A percentile compares a stretch with the other conserved stretches of the same genome.
phyloP scores from a whole-genome alignment of 495 filamentous ascomycete genomes.

The Melanomma pulvis-pyrius region DNA sequence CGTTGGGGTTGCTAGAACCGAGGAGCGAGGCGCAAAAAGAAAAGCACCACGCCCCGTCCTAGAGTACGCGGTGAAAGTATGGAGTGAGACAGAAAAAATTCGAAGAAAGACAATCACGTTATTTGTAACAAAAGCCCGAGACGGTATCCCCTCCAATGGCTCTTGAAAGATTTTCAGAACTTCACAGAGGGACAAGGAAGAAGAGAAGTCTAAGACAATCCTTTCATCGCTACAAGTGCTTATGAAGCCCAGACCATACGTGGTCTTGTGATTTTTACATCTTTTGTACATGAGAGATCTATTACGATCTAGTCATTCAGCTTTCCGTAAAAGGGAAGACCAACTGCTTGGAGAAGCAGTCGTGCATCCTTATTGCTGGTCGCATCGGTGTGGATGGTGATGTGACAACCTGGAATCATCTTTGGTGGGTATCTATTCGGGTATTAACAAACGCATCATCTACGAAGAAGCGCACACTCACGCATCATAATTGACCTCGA shows the following conservation, averaged over 20 bases:
- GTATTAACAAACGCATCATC: slow-evolving; percentile 23
- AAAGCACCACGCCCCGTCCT: too few relatives aligned
- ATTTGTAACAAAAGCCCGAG: too few relatives aligned
- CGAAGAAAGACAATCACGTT: too few relatives aligned
- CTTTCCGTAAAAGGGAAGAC: slow-evolving; percentile 82
- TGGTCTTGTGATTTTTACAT: not conserved
- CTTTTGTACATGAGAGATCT: slow-evolving; percentile 16
- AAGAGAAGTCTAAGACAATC: too few relatives aligned
- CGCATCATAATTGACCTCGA: slow-evolving; percentile 88
- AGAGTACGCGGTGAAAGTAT: too few relatives aligned
- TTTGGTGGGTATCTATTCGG: slow-evolving; percentile 71
- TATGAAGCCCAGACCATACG: not conserved
- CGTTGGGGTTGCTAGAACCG: too few relatives aligned
- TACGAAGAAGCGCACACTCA: slow-evolving; percentile 56
- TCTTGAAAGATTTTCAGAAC: too few relatives aligned
- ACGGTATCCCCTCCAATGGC: too few relatives aligned
- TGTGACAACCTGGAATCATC: slow-evolving; percentile 90
- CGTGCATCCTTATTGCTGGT: slow-evolving; percentile 89
- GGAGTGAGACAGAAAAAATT: too few relatives aligned
- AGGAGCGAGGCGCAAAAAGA: too few relatives aligned
- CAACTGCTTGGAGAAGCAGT: slow-evolving; percentile 77
- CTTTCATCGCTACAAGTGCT: not conserved
- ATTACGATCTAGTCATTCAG: slow-evolving; percentile 21
- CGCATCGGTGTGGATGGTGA: slow-evolving; percentile 85
- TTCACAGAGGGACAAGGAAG: too few relatives aligned